Evolutionary conservation across 345 rosid genomes (phyloP).

Genomic region (Lumnitzera racemosa): DNA sequence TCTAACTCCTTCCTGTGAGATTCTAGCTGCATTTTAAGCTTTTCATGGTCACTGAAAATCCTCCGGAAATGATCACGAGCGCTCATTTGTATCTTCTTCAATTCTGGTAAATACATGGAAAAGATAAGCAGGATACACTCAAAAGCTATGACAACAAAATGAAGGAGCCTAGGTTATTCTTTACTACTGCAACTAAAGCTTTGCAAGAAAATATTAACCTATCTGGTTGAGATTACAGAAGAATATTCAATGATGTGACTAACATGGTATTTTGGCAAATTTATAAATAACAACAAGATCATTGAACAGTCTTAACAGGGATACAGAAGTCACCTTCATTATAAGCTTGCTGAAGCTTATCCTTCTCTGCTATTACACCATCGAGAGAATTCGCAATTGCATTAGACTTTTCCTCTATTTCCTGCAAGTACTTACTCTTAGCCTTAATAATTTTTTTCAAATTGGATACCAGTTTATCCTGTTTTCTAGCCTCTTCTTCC

Average conservation of each 20-base stretch:
- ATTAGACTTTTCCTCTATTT: constrained; percentile 39
- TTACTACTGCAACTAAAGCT: no score
- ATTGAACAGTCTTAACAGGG: not conserved
- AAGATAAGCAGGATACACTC: not conserved
- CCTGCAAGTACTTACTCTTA: constrained; percentile 43
- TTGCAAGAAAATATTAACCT: not conserved
- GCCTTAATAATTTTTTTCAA: constrained; percentile 43
- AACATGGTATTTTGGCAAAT: not conserved
- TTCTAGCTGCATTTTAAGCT: constrained; percentile 64
- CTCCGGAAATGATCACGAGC: constrained; percentile 73
- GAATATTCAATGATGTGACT: no score
- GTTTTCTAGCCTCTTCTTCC: constrained; percentile 89
- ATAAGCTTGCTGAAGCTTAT: constrained; percentile 64
- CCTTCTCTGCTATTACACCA: constrained; percentile 58
- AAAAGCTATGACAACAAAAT: not conserved
- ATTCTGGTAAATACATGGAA: constrained; percentile 40
- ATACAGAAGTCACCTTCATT: constrained; percentile 51
- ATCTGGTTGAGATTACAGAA: no score
- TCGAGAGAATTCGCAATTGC: constrained; percentile 45
- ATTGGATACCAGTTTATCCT: constrained; percentile 52
- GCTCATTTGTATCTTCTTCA: constrained; percentile 61
- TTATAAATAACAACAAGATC: not conserved
- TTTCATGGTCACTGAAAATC: constrained; percentile 80
- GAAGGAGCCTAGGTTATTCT: not conserved
- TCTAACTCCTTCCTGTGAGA: constrained; percentile 73